Base-by-base conservation (phyloP, 768 basidiomycete genomes). In the Postia placenta region DNA sequence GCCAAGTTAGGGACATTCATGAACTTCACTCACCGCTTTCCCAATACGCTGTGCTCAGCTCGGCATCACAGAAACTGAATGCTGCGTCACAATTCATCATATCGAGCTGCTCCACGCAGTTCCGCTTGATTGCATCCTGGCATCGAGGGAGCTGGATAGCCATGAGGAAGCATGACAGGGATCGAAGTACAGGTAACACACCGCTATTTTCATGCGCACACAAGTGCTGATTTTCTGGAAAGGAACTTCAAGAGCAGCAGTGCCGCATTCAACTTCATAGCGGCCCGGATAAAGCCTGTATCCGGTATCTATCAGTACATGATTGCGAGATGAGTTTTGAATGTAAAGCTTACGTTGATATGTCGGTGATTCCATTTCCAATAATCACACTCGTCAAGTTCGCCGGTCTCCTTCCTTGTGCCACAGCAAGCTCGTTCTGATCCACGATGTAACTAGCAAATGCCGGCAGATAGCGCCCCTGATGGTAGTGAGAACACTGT, bases 391-490 rank as follows among this genome's bases (percentile, higher is more conserved):
- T 83, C 48, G 76, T 67, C 4, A 92, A 68, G 61, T 90, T 89
- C 53, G 91, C 69, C 2, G 72, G 66, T 57, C 54, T 71, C 56
- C 65, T 75, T 52, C 73, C 83, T 12, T 61, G 75, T 17, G 72
- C 63, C 35, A 70, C 63, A 9, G 85, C 70, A 24, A 69, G 60
- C 42, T 64, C 56, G 62, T 92, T 91, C 55, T 83, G 79, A 64
- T 92, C 89, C 42, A 82, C 77, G 11, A 92, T 80, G 26, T 83
- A 81, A 12, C 85, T 75, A 0, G 87, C 89, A 53, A 92, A 92
- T 1, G 85, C 67, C 0, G 83, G 85, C 1, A 87, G 68, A 57
- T 87, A 85, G 11, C 81, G 77, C 4, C 85, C 83, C 84, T 85
- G 45, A 5, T 2, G 27, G 17, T 3, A 20, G 28, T 26, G 19